Evolutionary conservation across 352 stramenopile genomes (phyloP).

Genomic region (Chrysophaeum taylorii): DNA sequence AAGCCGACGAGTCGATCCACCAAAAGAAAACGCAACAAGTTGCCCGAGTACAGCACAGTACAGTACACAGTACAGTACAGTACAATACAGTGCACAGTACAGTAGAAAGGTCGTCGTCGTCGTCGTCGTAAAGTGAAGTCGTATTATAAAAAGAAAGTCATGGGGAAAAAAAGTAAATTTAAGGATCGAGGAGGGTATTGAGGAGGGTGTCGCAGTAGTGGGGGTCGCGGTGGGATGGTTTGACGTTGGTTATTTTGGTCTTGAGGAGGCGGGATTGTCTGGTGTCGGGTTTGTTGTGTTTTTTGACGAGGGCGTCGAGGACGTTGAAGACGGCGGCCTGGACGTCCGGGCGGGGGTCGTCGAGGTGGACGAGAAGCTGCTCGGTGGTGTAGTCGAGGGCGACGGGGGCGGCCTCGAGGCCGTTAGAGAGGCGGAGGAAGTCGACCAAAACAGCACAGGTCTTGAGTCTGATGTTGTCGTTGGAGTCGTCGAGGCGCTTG

Average conservation of each 20-base stretch:
- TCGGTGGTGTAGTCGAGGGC: slow-evolving; percentile 71
- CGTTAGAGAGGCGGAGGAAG: slow-evolving; percentile 56
- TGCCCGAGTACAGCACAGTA: no score
- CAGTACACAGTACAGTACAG: no score
- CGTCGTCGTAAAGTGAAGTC: no score
- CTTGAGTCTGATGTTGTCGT: slow-evolving; percentile 61
- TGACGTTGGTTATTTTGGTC: slow-evolving; percentile 39
- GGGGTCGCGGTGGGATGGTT: slow-evolving; percentile 54
- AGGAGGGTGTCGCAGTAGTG: slow-evolving; percentile 58
- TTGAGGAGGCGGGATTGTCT: no score
- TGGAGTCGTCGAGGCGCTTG: slow-evolving; percentile 69
- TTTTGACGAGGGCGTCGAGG: neutral
- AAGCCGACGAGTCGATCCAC: no score
- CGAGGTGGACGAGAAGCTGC: slow-evolving; percentile 66
- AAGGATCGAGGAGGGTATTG: no score
- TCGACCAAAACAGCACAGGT: slow-evolving; percentile 64
- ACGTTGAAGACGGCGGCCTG: slow-evolving; percentile 39
- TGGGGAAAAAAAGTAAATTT: no score
- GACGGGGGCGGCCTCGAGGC: slow-evolving; percentile 56
- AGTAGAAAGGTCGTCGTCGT: no score
- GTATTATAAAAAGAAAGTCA: no score
- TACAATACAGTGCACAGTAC: no score
- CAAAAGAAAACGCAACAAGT: no score
- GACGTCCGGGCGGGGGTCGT: slow-evolving; percentile 63
- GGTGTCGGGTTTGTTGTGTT: neutral